Percentiles rank a stretch among this genome's conserved stretches.
phyloP scores from a whole-genome alignment of 1,284 basidiomycete species.

The Marasmius oreades region DNA sequence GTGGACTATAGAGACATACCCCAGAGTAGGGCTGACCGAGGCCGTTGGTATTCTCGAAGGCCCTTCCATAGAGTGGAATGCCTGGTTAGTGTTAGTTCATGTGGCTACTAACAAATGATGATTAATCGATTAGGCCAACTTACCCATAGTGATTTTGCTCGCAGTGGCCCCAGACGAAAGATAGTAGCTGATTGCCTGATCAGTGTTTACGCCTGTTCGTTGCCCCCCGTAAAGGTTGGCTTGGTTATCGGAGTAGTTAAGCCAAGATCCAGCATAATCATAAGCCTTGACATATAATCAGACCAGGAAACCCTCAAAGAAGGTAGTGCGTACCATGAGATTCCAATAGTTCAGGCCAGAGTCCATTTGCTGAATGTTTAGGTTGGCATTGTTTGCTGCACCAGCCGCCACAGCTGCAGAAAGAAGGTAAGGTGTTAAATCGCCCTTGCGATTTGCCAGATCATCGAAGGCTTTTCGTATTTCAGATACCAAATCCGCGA shows the following conservation, averaged over 20 bases:
- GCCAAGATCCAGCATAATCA: constrained; percentile 74
- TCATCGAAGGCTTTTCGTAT: constrained; percentile 54
- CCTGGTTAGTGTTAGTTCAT: constrained; percentile 38
- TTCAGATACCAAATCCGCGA: constrained; percentile 55
- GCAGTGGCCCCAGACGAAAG: constrained; percentile 62
- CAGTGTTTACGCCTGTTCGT: constrained; percentile 63
- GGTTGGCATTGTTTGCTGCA: constrained; percentile 57
- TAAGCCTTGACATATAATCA: constrained; percentile 50
- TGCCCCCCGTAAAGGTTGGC: constrained; percentile 75
- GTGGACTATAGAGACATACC: constrained; percentile 31
- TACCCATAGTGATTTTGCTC: constrained; percentile 77
- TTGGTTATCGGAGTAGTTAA: constrained; percentile 69
- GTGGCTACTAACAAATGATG: not conserved
- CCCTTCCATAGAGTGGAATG: constrained; percentile 83
- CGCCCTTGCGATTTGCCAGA: constrained; percentile 53
- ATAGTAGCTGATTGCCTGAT: constrained; percentile 70
- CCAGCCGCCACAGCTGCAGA: constrained; percentile 66
- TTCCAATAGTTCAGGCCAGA: constrained; percentile 82
- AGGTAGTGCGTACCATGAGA: constrained; percentile 64
- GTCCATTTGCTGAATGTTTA: constrained; percentile 75
- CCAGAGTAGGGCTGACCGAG: constrained; percentile 75
- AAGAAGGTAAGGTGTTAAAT: constrained; percentile 54
- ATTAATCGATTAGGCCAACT: constrained; percentile 16
- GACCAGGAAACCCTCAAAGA: not conserved
- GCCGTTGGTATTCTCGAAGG: constrained; percentile 78